Base-by-base conservation (phyloP, 1,284 basidiomycete genomes). In the Sparassis latifolia region DNA sequence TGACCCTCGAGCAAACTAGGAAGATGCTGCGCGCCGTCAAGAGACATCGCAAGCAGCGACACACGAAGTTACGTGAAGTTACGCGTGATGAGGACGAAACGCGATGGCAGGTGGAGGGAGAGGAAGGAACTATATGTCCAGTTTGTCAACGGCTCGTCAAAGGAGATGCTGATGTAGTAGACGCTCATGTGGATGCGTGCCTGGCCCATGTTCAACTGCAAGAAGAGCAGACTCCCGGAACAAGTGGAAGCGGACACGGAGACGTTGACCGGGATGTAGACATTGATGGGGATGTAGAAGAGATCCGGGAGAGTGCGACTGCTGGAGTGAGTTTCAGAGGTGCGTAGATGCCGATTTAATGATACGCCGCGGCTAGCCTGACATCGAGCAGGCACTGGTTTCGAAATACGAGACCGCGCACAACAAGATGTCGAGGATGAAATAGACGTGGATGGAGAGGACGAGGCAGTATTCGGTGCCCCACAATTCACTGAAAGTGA, bases 141-240 rank as follows among this genome's bases (percentile, higher is more conserved):
- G 77, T 90, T 30, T 90, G 87, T 62, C 66, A 73, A 42, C 67
- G 68, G 45, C 65, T 65, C 12, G 71, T 88, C 1, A 67, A 65
- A 39, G 86, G 86, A 2, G 86, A 88, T 57, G 69, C 74, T 41
- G 87, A 88, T 54, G 79, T 87, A 10, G 61, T 87, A 3, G 80
- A 86, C 58, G 86, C 85, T 12, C 88, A 90, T 65, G 78, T 90
- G 33, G 84, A 90, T 58, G 73, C 84, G 5, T 90, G 88, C 62
- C 63, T 90, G 45, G 79, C 78, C 7, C 71, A 86, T 57, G 76
- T 59, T 38, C 55, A 55, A 47, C 37, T 73, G 44, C 68, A 69
- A 52, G 59, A 69, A 41, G 76, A 77, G 59, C 71, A 74, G 50
- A 51, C 50, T 27, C 66, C 66, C 45, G 58, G 66, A 64, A 48